Percentiles rank a stretch among this genome's conserved stretches.
Evolutionary conservation across 2,329 filamentous ascomycete species (phyloP).

Genomic region (Diaporthe sp.): DNA sequence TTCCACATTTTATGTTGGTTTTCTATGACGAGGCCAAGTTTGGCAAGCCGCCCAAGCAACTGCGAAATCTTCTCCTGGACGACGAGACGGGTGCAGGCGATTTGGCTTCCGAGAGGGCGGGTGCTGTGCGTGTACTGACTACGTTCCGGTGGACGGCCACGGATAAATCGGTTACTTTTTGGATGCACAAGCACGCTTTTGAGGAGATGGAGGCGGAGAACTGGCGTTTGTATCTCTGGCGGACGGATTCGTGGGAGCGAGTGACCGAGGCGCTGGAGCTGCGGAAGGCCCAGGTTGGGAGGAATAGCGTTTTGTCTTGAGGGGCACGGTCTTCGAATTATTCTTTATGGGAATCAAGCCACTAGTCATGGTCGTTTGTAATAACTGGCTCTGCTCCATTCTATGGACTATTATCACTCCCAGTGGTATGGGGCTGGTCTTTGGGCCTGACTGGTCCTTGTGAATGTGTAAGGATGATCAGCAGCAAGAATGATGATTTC

Average conservation of each 20-base stretch:
- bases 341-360: too few species aligned
- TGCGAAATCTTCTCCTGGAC: background rate
- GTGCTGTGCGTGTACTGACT: background rate
- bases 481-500: too few species aligned
- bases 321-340: too few species aligned
- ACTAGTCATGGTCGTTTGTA: too few species aligned
- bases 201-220: background rate
- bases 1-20: background rate
- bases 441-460: too few species aligned
- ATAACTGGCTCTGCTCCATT: too few species aligned
- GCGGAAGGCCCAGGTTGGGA: background rate
- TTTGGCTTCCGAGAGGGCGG: background rate
- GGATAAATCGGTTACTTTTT: background rate
- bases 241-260: background rate
- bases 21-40: background rate
- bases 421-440: too few species aligned
- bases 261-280: background rate
- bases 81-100: background rate
- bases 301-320: background rate
- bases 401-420: too few species aligned
- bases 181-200: background rate
- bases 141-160: background rate
- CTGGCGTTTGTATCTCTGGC: background rate
- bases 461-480: too few species aligned
- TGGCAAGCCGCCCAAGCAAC: background rate